Percentiles rank a stretch among this genome's conserved stretches.
Conservation (phyloP, 371 early-diverging fungal species). For the Funneliformis caledonium region DNA sequence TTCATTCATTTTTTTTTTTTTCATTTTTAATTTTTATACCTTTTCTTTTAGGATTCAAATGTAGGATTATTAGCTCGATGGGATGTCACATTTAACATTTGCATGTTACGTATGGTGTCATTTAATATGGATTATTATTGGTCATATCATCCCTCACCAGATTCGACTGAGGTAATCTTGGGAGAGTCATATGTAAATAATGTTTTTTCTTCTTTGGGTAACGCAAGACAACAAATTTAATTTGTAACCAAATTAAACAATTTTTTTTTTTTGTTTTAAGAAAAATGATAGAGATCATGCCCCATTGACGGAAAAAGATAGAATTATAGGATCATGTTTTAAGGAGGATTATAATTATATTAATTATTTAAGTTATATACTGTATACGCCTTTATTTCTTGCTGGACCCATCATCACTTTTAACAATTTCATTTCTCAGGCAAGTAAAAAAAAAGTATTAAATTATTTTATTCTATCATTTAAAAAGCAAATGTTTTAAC, state of each 20-base stretch:
- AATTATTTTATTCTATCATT: neutral
- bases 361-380: slow-evolving; percentile 78
- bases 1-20: slow-evolving; percentile 28
- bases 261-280: slow-evolving; percentile 35
- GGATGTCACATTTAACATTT: slow-evolving; percentile 90
- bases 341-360: slow-evolving; percentile 72
- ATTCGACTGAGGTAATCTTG: slow-evolving; percentile 34
- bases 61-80: slow-evolving; percentile 75
- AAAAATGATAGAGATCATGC: slow-evolving; percentile 53
- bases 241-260: neutral
- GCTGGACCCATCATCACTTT: slow-evolving; percentile 96
- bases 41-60: slow-evolving; percentile 58
- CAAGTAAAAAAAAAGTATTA: slow-evolving; percentile 43
- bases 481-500: neutral
- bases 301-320: slow-evolving; percentile 60
- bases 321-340: slow-evolving; percentile 60
- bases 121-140: slow-evolving; percentile 94
- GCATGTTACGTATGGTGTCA: slow-evolving; percentile 86
- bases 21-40: slow-evolving; percentile 5
- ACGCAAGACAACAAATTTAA: neutral
- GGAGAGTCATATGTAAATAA: slow-evolving; percentile 34
- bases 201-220: neutral
- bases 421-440: slow-evolving; percentile 89
- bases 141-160: slow-evolving; percentile 53
- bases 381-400: slow-evolving; percentile 90